Conservation (phyloP, 2,329 filamentous ascomycete genomes). For the Penicillium polonicum region DNA sequence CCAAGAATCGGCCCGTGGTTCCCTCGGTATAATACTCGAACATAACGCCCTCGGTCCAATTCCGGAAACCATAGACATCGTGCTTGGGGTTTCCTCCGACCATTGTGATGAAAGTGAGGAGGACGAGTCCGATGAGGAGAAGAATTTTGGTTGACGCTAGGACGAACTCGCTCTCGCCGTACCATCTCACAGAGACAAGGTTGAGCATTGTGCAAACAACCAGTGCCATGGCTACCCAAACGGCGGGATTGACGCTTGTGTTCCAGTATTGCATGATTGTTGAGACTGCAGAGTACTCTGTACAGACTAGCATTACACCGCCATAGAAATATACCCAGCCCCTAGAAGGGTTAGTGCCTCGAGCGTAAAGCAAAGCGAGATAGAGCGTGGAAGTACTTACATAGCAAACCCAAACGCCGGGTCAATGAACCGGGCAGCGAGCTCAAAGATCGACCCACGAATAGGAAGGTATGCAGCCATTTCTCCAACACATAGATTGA, state of each 20-base stretch:
- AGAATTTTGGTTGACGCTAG: conserved; percentile 68
- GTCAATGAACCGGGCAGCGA: conserved; percentile 51
- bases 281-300: conserved; percentile 48
- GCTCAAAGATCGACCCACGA: conserved; percentile 48
- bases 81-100: conserved; percentile 72
- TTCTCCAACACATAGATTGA: conserved; percentile 32
- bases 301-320: conserved; percentile 47
- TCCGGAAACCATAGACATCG: conserved; percentile 69
- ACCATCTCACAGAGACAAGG: conserved; percentile 67
- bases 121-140: conserved; percentile 65
- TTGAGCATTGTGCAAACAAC: conserved; percentile 58
- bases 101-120: conserved; percentile 78
- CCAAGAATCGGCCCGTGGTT: conserved; percentile 65
- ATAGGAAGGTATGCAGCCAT: conserved; percentile 40
- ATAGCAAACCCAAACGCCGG: conserved; percentile 47
- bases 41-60: conserved; percentile 64
- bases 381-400: conserved; percentile 8
- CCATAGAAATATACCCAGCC: conserved; percentile 50
- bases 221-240: conserved; percentile 45
- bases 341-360: conserved; percentile 14
- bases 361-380: not conserved
- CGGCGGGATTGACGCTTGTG: conserved; percentile 42
- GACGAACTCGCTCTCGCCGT: conserved; percentile 72
- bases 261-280: conserved; percentile 50
- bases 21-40: conserved; percentile 64